Evolutionary conservation across 306 rosid species (phyloP).

Genomic region (Castanea sativa): DNA sequence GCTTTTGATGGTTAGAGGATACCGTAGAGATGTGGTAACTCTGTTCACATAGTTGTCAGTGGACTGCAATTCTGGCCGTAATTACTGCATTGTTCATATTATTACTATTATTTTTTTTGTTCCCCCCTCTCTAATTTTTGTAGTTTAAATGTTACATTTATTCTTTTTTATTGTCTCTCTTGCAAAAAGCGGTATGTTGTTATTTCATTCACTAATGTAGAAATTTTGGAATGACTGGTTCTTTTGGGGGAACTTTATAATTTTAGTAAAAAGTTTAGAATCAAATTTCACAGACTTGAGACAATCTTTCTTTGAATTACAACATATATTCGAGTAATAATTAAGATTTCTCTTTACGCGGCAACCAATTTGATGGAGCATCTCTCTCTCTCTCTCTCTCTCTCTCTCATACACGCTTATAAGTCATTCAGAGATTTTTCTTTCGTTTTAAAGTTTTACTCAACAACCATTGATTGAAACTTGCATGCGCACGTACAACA

Average conservation of each 20-base stretch:
- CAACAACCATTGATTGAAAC: too few relatives aligned
- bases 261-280: not conserved
- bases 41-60: slow-evolving; percentile 66
- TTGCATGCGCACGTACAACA: too few relatives aligned
- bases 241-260: slow-evolving; percentile 16
- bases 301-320: not conserved
- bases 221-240: slow-evolving; percentile 32
- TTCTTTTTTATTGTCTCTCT: slow-evolving; percentile 54
- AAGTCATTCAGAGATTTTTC: not conserved
- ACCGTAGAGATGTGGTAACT: slow-evolving; percentile 92
- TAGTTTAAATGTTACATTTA: slow-evolving; percentile 47
- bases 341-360: not conserved
- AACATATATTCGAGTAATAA: not conserved
- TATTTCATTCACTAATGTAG: slow-evolving; percentile 29
- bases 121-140: slow-evolving; percentile 31
- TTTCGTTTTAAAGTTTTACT: not conserved
- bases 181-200: slow-evolving; percentile 36
- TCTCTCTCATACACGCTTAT: not conserved
- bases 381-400: not conserved
- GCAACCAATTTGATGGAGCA: not conserved
- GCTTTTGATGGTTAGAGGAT: slow-evolving; percentile 96
- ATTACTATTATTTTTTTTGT: slow-evolving; percentile 34
- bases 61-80: slow-evolving; percentile 38
- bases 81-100: slow-evolving; percentile 23
- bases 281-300: not conserved